Conservation (phyloP, 2,329 filamentous ascomycete genomes). For the Nemania abortiva region DNA sequence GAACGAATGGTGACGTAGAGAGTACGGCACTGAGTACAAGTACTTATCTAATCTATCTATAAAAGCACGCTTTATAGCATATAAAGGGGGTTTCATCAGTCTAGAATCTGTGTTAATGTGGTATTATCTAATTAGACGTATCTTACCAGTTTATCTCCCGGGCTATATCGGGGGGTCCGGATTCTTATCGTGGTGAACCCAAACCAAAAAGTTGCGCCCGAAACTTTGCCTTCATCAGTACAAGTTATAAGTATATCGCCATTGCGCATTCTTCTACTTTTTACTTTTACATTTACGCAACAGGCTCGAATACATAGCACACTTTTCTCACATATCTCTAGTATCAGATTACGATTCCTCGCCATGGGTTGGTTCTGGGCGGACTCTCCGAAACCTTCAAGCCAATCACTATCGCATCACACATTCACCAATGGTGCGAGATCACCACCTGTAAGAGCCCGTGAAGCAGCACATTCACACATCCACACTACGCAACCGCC, state of each 20-base stretch:
- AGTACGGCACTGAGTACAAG: background rate
- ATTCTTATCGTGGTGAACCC: constrained; percentile 29
- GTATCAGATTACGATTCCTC: background rate
- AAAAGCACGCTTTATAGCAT: background rate
- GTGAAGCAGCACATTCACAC: background rate
- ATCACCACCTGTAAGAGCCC: constrained; percentile 59
- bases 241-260: background rate
- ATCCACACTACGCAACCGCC: constrained; percentile 3
- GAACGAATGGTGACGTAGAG: constrained; percentile 38
- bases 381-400: constrained; percentile 57
- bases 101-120: no score
- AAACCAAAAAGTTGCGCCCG: constrained; percentile 29
- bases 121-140: background rate
- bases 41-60: no score
- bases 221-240: constrained; percentile 13
- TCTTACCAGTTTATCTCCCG: background rate
- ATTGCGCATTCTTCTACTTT: constrained; percentile 2
- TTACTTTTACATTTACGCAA: no score
- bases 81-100: constrained; percentile 2
- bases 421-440: constrained; percentile 45
- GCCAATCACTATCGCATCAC: constrained; percentile 45
- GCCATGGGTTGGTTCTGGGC: constrained; percentile 75
- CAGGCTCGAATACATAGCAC: background rate
- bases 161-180: background rate
- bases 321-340: background rate